Evolutionary conservation across 768 basidiomycete species (phyloP).

Genomic region (Coprinopsis sp.): DNA sequence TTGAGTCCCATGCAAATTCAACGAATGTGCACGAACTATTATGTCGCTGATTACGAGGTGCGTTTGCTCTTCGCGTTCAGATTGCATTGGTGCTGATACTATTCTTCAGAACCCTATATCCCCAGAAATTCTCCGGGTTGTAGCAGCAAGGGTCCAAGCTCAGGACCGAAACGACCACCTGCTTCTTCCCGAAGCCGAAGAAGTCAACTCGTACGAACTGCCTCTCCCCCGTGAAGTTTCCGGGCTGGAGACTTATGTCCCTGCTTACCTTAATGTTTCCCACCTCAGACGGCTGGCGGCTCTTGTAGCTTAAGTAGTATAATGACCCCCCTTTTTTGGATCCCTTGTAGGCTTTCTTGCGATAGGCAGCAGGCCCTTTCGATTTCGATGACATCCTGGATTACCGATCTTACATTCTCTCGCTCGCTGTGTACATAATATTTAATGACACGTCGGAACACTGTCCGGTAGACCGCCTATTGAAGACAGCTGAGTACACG

Average conservation of each 20-base stretch:
- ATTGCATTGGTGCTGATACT: background rate
- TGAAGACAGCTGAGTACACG: no score
- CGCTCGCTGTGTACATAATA: background rate
- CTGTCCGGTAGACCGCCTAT: slow-evolving; percentile 32
- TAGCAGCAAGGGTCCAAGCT: slow-evolving; percentile 91
- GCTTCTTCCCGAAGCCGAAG: slow-evolving; percentile 94
- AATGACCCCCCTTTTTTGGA: background rate
- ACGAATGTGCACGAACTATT: slow-evolving; percentile 98
- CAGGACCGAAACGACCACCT: slow-evolving; percentile 97
- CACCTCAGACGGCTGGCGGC: slow-evolving; percentile 86
- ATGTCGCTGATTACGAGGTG: slow-evolving; percentile 98
- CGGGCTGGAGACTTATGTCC: slow-evolving; percentile 94
- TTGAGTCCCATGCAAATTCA: slow-evolving; percentile 98
- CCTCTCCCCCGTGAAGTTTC: slow-evolving; percentile 93
- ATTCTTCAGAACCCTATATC: slow-evolving; percentile 82
- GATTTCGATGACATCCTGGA: no score
- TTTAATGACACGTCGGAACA: slow-evolving; percentile 1
- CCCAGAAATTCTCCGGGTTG: slow-evolving; percentile 93
- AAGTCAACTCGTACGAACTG: slow-evolving; percentile 92
- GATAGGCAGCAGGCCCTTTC: no score
- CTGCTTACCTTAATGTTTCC: slow-evolving; percentile 85
- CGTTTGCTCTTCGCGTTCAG: slow-evolving; percentile 12
- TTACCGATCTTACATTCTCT: background rate
- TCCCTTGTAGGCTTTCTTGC: no score
- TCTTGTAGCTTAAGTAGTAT: slow-evolving; percentile 63